phyloP scores from a whole-genome alignment of 495 filamentous ascomycete genomes.

The Penicillium riverlandense region DNA sequence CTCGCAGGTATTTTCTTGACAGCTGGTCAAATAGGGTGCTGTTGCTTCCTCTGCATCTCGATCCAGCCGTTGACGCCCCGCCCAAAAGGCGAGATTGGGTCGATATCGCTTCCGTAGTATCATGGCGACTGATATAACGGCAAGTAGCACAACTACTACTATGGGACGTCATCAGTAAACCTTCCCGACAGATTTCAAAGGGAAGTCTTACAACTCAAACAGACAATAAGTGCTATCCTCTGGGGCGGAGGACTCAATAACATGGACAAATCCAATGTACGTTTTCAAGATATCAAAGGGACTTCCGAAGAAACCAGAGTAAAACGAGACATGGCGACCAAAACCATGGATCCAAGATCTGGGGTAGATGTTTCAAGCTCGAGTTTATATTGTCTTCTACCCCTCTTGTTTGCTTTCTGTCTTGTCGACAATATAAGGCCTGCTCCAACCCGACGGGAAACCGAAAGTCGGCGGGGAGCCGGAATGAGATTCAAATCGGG shows the following conservation, averaged over 20 bases:
- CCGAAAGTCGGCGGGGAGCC: too few species aligned
- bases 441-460: too few species aligned
- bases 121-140: too few species aligned
- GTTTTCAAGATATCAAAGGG: background rate
- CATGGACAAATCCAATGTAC: background rate
- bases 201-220: background rate
- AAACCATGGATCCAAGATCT: background rate
- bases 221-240: background rate
- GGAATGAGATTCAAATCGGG: conserved; percentile 5
- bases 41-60: too few species aligned
- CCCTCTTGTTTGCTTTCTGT: background rate
- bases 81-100: too few species aligned
- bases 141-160: too few species aligned
- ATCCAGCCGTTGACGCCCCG: too few species aligned
- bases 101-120: too few species aligned
- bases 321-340: background rate
- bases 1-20: too few species aligned
- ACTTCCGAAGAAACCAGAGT: background rate
- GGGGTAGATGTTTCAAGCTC: background rate
- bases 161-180: background rate
- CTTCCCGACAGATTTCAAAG: background rate
- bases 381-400: too few species aligned
- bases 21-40: too few species aligned
- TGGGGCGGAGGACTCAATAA: background rate
- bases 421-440: background rate